Evolutionary conservation across 495 filamentous ascomycete species (phyloP), one percentile per base, ranked within the genome.

Genomic region (Penicillium angulare): DNA sequence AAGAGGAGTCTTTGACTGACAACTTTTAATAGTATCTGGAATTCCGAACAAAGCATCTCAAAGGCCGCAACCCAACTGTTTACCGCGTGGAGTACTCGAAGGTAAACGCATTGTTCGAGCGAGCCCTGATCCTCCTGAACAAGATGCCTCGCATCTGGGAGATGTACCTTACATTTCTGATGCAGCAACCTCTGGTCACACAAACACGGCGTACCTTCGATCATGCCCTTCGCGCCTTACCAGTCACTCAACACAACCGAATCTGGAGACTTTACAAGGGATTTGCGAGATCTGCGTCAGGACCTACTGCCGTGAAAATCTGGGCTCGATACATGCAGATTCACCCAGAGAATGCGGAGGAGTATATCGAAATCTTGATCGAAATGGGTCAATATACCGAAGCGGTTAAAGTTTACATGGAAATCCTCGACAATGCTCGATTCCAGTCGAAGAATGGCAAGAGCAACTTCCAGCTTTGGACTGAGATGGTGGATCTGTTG

Each of bases 101-200:
- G 67, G 92, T 99, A 63, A 97, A 99, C 66, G 81, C 90, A 39
- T 82, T 97, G 23, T 99, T 96, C 60, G 95, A 99, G 71, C 83
- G 90, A 56, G 92, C 95, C 8, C 74, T 99, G 29, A 88, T 97
- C 52, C 79, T 99, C 7, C 81, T 99, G 56, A 97, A 97, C 75
- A 99, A 99, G 71, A 99, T 99, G 95, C 95, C 95, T 39, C 80
- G 83, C 52, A 93, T 97, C 62, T 99, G 95, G 95, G 90, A 96
- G 70, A 90, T 97, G 87, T 99, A 96, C 65, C 83, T 99, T 35
- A 81, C 82, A 31, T 97, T 97, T 64, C 73, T 97, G 55, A 81
- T 92, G 60, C 82, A 89, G 57, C 95, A 97, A 62, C 95, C 95
- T 7, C 76, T 96, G 32, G 84, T 97, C 36, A 96, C 91, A n/a